phyloP scores from a whole-genome alignment of 202 grass and related monocot genomes.

The Setaria italica region DNA sequence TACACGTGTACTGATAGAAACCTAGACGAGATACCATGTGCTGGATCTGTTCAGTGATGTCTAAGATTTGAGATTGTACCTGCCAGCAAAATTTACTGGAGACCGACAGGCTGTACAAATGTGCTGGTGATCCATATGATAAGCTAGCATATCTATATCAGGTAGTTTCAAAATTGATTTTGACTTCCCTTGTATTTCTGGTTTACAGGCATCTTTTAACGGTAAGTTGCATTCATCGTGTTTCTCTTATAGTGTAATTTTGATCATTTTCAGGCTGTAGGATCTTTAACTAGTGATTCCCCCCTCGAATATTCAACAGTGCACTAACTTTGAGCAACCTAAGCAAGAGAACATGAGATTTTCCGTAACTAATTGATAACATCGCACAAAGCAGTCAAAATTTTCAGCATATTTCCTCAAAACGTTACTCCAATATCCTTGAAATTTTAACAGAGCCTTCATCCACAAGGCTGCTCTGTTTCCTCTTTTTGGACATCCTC shows the following conservation, averaged over 20 bases:
- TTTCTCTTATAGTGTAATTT: neutral
- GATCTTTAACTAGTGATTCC: neutral
- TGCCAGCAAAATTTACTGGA: neutral
- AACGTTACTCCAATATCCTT: constrained; percentile 66
- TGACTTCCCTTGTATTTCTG: neutral
- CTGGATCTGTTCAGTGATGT: neutral
- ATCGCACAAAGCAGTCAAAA: constrained; percentile 39
- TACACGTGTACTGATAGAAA: neutral
- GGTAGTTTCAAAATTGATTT: neutral
- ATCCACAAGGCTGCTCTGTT: constrained; percentile 62
- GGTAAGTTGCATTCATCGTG: neutral
- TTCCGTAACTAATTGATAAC: neutral
- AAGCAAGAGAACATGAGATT: neutral
- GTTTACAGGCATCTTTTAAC: neutral
- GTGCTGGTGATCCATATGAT: neutral
- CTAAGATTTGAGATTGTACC: constrained; percentile 9
- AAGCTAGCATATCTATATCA: neutral
- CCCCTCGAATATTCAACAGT: neutral
- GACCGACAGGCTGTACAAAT: neutral
- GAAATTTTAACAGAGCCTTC: constrained; percentile 79
- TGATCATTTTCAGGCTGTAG: neutral
- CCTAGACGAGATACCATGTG: neutral
- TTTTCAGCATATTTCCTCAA: neutral
- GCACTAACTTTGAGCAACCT: neutral
- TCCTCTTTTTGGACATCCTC: constrained; percentile 80